These are phyloP conservation scores for Serendipita indica DNA, from an alignment of 768 basidiomycete genomes.

Conservation along the genomic window DNA sequence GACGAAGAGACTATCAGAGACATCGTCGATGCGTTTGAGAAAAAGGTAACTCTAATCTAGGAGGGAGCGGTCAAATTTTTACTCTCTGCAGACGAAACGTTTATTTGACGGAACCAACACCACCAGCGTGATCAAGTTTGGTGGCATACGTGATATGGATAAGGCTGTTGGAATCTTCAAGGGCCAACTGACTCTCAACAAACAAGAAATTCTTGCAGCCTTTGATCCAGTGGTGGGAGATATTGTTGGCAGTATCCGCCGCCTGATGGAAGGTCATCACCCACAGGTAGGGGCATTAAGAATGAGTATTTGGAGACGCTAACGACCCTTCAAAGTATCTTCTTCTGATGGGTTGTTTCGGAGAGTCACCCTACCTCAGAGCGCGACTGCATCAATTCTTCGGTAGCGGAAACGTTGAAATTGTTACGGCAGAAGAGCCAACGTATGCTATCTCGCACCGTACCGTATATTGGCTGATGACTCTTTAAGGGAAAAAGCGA, in stretches of 20 bases:
- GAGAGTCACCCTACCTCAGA: conserved; percentile 2
- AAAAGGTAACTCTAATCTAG: no score
- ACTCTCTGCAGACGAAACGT: conserved; percentile 7
- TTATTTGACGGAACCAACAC: conserved; percentile 4
- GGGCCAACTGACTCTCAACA: neutral
- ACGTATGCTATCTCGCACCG: neutral
- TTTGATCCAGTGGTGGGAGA: neutral
- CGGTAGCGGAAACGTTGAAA: neutral
- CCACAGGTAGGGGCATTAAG: neutral
- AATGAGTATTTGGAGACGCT: neutral
- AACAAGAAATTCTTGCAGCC: neutral
- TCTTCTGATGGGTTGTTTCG: conserved; percentile 7
- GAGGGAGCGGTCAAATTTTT: neutral
- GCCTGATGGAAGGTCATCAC: neutral
- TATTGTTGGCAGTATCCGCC: neutral
- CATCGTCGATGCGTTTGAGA: neutral
- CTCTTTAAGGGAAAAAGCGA: neutral
- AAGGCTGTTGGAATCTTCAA: neutral
- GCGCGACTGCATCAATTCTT: neutral
- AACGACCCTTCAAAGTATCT: neutral
- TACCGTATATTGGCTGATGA: neutral
- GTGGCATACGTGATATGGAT: conserved; percentile 10
- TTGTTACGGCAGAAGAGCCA: conserved; percentile 9
- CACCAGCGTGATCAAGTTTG: conserved; percentile 6
- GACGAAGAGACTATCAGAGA: neutral